Percentiles rank a stretch among this genome's conserved stretches.
Conservation (phyloP, 2,329 filamentous ascomycete genomes). For the Fusarium devonianum region DNA sequence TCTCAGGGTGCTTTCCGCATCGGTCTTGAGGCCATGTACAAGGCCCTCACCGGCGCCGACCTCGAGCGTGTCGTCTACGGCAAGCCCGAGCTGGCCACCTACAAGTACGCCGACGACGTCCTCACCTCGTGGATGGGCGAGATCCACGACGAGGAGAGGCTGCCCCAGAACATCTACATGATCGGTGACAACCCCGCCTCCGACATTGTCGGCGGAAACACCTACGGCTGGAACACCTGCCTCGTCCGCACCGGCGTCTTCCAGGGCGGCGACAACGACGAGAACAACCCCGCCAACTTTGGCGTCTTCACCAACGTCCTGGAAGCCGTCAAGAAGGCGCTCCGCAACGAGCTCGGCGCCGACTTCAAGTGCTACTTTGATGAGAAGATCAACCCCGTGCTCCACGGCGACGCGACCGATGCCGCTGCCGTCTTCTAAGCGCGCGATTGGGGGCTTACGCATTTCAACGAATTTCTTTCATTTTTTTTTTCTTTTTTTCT, state of each 20-base stretch:
- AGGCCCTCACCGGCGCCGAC: constrained; percentile 63
- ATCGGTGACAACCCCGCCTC: constrained; percentile 75
- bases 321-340: constrained; percentile 68
- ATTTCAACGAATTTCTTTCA: constrained; percentile 12
- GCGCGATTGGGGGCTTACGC: constrained; percentile 8
- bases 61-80: constrained; percentile 51
- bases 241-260: constrained; percentile 80
- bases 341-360: constrained; percentile 73
- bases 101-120: constrained; percentile 69
- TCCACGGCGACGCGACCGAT: constrained; percentile 51
- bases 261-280: constrained; percentile 78
- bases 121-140: constrained; percentile 77
- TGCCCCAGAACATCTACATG: constrained; percentile 81
- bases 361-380: constrained; percentile 79
- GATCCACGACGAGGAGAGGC: constrained; percentile 74
- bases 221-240: constrained; percentile 84
- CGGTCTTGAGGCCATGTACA: constrained; percentile 79
- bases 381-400: constrained; percentile 73
- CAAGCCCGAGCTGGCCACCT: constrained; percentile 79
- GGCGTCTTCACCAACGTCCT: constrained; percentile 78
- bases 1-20: constrained; percentile 88
- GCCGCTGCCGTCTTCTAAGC: constrained; percentile 35
- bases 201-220: constrained; percentile 69
- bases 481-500: background rate
- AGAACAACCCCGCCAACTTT: constrained; percentile 79